phyloP scores from a whole-genome alignment of 2,329 filamentous ascomycete species.

The Tolypocladium nubicola region DNA sequence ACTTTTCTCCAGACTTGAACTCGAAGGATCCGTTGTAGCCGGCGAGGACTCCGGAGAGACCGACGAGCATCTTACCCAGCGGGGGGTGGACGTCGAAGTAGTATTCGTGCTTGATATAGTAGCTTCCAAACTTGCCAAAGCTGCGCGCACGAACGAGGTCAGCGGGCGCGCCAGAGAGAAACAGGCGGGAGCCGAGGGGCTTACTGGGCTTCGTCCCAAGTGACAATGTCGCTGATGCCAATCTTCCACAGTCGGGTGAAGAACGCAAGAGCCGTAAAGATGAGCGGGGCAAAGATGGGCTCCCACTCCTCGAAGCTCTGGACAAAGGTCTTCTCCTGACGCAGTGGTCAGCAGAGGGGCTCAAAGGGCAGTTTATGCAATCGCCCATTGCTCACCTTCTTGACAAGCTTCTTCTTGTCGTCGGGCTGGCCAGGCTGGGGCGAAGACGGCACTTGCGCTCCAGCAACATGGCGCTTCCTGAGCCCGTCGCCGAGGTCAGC shows the following conservation, averaged over 20 bases:
- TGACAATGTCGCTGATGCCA: constrained; percentile 55
- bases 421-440: constrained; percentile 34
- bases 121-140: constrained; percentile 96
- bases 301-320: constrained; percentile 55
- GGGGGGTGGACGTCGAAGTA: constrained; percentile 92
- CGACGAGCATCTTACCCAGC: constrained; percentile 96
- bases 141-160: constrained; percentile 27
- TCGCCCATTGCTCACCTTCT: constrained; percentile 33
- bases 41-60: constrained; percentile 87
- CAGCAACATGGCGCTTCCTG: constrained; percentile 40
- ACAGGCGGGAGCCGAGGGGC: constrained; percentile 14
- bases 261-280: constrained; percentile 52
- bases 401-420: constrained; percentile 48
- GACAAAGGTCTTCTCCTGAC: constrained; percentile 46
- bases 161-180: neutral
- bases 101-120: constrained; percentile 98
- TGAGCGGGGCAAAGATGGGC: constrained; percentile 47
- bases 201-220: constrained; percentile 58
- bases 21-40: constrained; percentile 99
- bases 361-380: neutral
- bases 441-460: constrained; percentile 21
- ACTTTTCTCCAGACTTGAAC: constrained; percentile 96
- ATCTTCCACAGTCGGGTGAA: constrained; percentile 63
- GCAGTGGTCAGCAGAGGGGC: constrained; percentile 8
- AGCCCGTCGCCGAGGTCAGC: constrained; percentile 46